Base-by-base conservation (phyloP, 441 rosid genomes). In the Arabidopsis lyrata region DNA sequence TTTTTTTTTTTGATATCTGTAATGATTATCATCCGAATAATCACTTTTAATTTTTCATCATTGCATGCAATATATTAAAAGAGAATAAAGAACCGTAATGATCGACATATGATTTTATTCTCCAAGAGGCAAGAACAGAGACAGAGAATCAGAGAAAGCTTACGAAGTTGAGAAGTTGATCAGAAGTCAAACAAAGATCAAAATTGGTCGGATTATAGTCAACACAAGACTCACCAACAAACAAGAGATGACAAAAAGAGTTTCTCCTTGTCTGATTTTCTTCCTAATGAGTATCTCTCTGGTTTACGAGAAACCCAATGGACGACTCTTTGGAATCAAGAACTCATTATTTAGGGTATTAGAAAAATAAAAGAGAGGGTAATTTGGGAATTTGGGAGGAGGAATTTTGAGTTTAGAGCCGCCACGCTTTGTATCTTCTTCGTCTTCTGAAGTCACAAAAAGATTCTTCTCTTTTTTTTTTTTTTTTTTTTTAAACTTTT, bases 181-280 rank as follows among this genome's bases (percentile, higher is more conserved):
- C 56, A 49, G 5, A 22, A 70, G 72, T 76, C 76, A 76, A 76
- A 63, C 41, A 41, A 49, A 70, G 39, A 70, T 76, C 80, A 63
- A 16, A 54, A 15, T 24, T 66, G 73, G 60, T 60, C 68, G 61
- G 39, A 36, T 55, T 55, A 38, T 52, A 4, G 62, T 44, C 32
- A 16, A 22, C 41, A 5, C 35, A 9, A 57, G n/a, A 22, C 20
- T 72, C 65, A 44, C 36, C 24, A 41, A 3, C 27, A 10, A 53
- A 14, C 34, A 60, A 71, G 68, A 62, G 49, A 53, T 29, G 29
- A 6, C 27, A n/a, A 12, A 16, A 31, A 8, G 29, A 8, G 15
- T 39, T 29, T 36, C 35, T 10, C 27, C 27, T 24, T 24, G 0
- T 2, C 27, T 24, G 27, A 24, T 24, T 24, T 24, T 24, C 47